These are phyloP conservation scores for Kluyveromyces sp. DNA, from an alignment of 1,139 yeast genomes.

Conservation along the genomic window DNA sequence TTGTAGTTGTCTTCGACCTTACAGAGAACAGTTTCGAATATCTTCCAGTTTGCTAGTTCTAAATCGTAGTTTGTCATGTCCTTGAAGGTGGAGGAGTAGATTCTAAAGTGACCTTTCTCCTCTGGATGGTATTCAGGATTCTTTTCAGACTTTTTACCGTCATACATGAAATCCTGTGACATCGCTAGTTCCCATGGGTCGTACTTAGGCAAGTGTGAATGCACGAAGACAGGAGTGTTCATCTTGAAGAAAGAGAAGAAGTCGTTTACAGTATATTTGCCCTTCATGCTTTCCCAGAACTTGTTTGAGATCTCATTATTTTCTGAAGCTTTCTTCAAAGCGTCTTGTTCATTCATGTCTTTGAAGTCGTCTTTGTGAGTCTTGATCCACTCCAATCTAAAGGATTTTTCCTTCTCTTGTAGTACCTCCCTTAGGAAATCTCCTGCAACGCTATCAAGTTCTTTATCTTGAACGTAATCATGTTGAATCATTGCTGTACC, in stretches of 20 bases:
- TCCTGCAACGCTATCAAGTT: constrained; percentile 3
- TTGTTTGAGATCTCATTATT: constrained; percentile 1
- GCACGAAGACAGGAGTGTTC: constrained; percentile 34
- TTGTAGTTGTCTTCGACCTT: constrained; percentile 4
- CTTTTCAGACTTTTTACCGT: constrained; percentile 6
- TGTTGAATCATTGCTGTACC: constrained; percentile 10
- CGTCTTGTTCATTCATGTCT: neutral
- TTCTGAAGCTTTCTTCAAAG: neutral
- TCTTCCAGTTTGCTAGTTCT: constrained; percentile 10
- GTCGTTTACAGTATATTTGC: constrained; percentile 5
- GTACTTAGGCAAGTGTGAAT: constrained; percentile 48
- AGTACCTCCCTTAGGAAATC: constrained; percentile 3
- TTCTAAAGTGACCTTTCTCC: constrained; percentile 18
- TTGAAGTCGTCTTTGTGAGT: constrained; percentile 2
- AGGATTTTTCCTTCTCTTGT: neutral
- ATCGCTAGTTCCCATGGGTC: constrained; percentile 40
- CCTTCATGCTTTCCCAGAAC: constrained; percentile 3
- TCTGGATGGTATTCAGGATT: constrained; percentile 19
- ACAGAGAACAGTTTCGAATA: constrained; percentile 8
- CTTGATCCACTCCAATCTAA: constrained; percentile 4
- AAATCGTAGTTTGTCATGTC: constrained; percentile 9
- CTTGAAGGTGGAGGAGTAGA: constrained; percentile 6
- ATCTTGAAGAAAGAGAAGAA: constrained; percentile 7
- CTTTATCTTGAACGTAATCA: constrained; percentile 9
- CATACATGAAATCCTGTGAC: constrained; percentile 8